Evolutionary conservation across 495 filamentous ascomycete species (phyloP), one percentile per base, ranked within the genome.

Genomic region (Penicillium robsamsonii): DNA sequence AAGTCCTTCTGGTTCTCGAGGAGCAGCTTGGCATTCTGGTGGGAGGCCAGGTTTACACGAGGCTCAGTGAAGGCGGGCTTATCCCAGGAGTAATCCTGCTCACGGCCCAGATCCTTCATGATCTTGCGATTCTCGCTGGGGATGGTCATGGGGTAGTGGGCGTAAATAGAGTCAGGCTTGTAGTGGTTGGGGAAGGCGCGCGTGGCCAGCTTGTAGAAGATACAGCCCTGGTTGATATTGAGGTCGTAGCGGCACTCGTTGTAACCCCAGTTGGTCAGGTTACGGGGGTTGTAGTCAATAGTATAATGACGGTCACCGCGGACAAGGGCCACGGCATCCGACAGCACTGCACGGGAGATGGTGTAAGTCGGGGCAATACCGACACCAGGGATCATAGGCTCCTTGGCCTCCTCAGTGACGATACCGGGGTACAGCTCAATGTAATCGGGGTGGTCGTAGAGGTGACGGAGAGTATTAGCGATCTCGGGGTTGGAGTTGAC

Each of bases 121-220:
- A 95, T 93, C 62, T 83, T 84, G 40, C 75, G 70, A 61, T 88
- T 94, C 69, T 94, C 90, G 30, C 70, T 62, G 10, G 88, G 87
- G 24, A 88, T 85, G 6, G 88, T 90, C 83, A 96, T 88, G 5
- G 91, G 91, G 65, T 89, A 94, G 62, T 91, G 88, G n/a, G 89
- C 89, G 57, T 94, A 95, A 55, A 92, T 84, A 1, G 88, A 92
- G 70, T 94, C 87, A 29, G 75, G 65, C 67, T 85, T 87, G 82
- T 89, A 93, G 66, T 86, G 83, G 59, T 87, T 81, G 2, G 91
- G 91, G 79, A 96, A 91, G 3, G 90, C 87, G 20, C 87, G 80
- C 46, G 87, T 72, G 48, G 90, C 85, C 50, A 95, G 77, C 75
- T 93, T 96, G 75, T 92, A 92, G 68, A 92, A 85, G 4, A 93